Conservation (phyloP, 2,329 filamentous ascomycete genomes). For the Ophiosphaerella herpotricha region DNA sequence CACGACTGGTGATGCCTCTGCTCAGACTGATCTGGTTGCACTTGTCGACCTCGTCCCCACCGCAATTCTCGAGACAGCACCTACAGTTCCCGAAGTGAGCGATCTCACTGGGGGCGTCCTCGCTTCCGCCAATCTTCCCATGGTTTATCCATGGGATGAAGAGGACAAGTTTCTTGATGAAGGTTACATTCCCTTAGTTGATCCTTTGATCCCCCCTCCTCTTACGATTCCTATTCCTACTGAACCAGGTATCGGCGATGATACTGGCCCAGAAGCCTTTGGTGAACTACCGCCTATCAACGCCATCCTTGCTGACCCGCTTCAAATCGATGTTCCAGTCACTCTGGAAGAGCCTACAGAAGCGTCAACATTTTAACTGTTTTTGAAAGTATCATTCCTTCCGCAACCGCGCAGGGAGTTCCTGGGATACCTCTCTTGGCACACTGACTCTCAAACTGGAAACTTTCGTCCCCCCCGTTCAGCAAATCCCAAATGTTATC, state of each 20-base stretch:
- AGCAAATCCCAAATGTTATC: neutral
- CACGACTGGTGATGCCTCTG: neutral
- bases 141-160: too few species aligned
- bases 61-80: neutral
- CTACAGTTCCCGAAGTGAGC: neutral
- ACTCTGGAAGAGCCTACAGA: too few species aligned
- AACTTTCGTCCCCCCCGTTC: neutral
- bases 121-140: neutral
- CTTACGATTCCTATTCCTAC: neutral
- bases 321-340: neutral
- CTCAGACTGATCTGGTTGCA: neutral
- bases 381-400: neutral
- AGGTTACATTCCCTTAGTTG: too few species aligned
- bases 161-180: too few species aligned
- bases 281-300: neutral
- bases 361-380: too few species aligned
- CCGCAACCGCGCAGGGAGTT: neutral
- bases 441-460: neutral
- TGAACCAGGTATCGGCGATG: neutral
- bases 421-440: too few species aligned
- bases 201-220: too few species aligned
- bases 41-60: neutral
- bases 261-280: too few species aligned
- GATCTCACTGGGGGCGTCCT: conserved; percentile 2
- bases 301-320: neutral